phyloP scores from a whole-genome alignment of 2,329 filamentous ascomycete genomes.

The Pseudogymnoascus sp. region DNA sequence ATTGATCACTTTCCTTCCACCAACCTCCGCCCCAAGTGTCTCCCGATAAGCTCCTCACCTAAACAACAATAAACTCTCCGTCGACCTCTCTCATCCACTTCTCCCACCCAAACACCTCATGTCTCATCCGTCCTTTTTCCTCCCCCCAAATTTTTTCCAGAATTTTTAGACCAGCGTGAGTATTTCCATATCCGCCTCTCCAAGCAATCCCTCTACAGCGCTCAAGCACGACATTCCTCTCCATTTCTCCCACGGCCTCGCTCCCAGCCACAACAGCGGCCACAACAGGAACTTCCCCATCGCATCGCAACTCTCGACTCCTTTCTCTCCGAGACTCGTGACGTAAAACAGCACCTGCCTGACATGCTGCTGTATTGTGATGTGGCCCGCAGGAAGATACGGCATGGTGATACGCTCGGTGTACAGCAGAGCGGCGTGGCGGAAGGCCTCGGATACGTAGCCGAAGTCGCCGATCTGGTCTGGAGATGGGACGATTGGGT shows the following conservation, averaged over 20 bases:
- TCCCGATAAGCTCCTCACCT: no score
- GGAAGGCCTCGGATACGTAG: slow-evolving; percentile 83
- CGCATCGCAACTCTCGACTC: slow-evolving; percentile 38
- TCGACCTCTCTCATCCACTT: slow-evolving; percentile 6
- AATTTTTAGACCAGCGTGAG: slow-evolving; percentile 75
- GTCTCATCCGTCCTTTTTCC: slow-evolving; percentile 14
- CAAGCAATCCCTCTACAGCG: slow-evolving; percentile 81
- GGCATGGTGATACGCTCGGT: slow-evolving; percentile 80
- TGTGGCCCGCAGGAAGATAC: slow-evolving; percentile 60
- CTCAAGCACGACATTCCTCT: slow-evolving; percentile 69
- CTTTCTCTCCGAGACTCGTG: slow-evolving; percentile 63
- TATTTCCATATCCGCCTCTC: slow-evolving; percentile 89
- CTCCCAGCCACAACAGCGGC: slow-evolving; percentile 84
- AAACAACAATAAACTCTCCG: slow-evolving; percentile 1
- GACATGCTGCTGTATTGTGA: slow-evolving; percentile 76
- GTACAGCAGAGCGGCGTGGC: slow-evolving; percentile 81
- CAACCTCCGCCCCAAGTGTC: no score
- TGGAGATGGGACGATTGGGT: slow-evolving; percentile 39
- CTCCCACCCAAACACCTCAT: not conserved
- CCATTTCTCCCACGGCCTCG: slow-evolving; percentile 74
- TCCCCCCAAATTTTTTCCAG: slow-evolving; percentile 72
- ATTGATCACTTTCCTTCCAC: no score
- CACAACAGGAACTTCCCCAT: slow-evolving; percentile 72
- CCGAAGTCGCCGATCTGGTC: slow-evolving; percentile 65
- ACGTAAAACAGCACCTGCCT: slow-evolving; percentile 78